Base-by-base conservation (phyloP, 2,329 filamentous ascomycete genomes). In the Aspergillus flavus region DNA sequence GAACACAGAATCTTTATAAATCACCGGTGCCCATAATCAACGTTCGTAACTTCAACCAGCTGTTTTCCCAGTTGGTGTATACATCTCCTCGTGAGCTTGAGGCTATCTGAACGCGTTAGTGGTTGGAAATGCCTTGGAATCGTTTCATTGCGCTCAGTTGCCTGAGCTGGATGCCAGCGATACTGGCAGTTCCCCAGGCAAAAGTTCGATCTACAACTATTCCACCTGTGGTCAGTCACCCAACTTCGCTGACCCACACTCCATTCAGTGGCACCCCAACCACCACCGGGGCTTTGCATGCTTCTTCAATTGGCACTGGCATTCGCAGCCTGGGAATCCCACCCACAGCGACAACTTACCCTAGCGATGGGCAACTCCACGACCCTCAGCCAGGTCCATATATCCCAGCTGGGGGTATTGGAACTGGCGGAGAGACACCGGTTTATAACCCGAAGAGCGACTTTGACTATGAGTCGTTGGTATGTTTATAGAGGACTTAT, bases 371-470 rank as follows among this genome's bases (percentile, higher is more conserved):
- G 14, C 73, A 84, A 61, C 86, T 94, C 1, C 86, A 91, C 61
- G 79, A 86, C n/a, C 81, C 86, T 1, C 79, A 91, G 76, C 91
- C 91, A 1, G 87, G 88, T 1, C 91, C 91, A 0, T 94, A 90
- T 78, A 86, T 84, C 0, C 92, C 92, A 0, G 85, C 82, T 43
- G 91, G 92, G 62, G 92, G 92, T 14, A 77, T 90, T 1, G 91
- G 91, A 2, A 93, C 91, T 50, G 94, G 94, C 64, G 91, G 91
- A n/a, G 86, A 87, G 0, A 83, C 85, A 50, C 91, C 91, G 1
- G 86, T 93, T 1, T 94, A 94, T 77, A 87, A 90, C 64, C 88
- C 91, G 0, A 84, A 92, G 71, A 92, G 89, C 66, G 92, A 96
- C 72, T 95, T 93, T 72, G 92, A 95, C 76, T 95, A 90, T 74